Evolutionary conservation across 495 filamentous ascomycete species (phyloP).

Genomic region (Friedmanniomyces simplex): DNA sequence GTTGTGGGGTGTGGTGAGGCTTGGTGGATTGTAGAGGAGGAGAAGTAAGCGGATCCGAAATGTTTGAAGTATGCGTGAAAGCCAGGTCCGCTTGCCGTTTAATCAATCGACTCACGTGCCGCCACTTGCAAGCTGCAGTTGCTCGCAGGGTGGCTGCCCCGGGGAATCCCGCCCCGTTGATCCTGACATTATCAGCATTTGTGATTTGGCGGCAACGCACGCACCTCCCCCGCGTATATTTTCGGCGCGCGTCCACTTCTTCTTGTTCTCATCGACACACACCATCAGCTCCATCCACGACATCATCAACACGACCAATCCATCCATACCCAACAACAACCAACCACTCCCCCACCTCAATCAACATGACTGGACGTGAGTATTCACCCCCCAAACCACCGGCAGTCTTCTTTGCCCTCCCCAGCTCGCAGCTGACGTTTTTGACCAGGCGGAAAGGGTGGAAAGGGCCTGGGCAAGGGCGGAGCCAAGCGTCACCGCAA

Average conservation of each 20-base stretch:
- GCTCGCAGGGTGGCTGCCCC: no score
- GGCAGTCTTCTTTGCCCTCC: background rate
- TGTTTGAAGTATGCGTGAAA: no score
- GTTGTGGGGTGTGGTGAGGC: constrained; percentile 10
- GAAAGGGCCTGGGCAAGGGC: constrained; percentile 42
- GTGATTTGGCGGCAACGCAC: no score
- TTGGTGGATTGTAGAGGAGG: constrained; percentile 14
- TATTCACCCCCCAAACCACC: constrained; percentile 30
- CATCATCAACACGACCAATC: constrained; percentile 9
- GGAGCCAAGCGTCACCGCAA: constrained; percentile 58
- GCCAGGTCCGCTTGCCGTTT: background rate
- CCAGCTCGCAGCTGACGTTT: constrained; percentile 21
- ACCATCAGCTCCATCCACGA: constrained; percentile 1
- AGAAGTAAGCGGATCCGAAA: background rate
- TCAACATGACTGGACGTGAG: constrained; percentile 95
- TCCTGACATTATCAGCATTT: no score
- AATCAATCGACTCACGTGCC: no score
- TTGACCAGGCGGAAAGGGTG: constrained; percentile 39
- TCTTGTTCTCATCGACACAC: constrained; percentile 1
- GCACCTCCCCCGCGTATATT: background rate
- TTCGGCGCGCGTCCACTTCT: background rate
- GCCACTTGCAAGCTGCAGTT: no score
- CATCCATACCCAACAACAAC: constrained; percentile 11
- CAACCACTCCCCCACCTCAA: constrained; percentile 20
- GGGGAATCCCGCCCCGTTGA: no score